phyloP scores from a whole-genome alignment of 1,284 basidiomycete species.

The Cryptococcus hybrid region DNA sequence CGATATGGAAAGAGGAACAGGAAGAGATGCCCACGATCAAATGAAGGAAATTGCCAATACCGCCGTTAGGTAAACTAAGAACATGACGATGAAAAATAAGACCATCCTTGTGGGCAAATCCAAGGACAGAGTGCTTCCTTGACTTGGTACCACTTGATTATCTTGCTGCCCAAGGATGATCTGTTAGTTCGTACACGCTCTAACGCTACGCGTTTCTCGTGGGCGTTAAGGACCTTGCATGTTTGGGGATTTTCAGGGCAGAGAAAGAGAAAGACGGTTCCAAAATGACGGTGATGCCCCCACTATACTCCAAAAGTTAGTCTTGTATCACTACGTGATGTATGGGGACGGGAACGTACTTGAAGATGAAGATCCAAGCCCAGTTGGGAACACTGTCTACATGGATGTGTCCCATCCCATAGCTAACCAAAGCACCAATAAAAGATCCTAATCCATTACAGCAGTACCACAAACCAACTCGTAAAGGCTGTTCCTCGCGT shows the following conservation, averaged over 20 bases:
- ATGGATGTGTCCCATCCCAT: conserved; percentile 35
- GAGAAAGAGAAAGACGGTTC: conserved; percentile 25
- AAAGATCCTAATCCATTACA: conserved; percentile 9
- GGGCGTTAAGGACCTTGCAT: conserved; percentile 21
- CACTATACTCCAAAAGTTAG: conserved; percentile 7
- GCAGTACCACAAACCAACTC: conserved; percentile 7
- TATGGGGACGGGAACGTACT: conserved; percentile 12
- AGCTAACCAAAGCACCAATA: conserved; percentile 34
- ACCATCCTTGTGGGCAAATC: conserved; percentile 27
- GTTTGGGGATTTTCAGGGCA: conserved; percentile 35
- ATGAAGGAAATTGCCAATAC: conserved; percentile 21
- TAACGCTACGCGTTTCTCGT: conserved; percentile 31
- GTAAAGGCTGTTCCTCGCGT: conserved; percentile 42
- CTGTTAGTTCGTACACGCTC: conserved; percentile 41
- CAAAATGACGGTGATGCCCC: conserved; percentile 33
- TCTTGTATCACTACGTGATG: no score
- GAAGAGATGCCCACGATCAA: conserved; percentile 14
- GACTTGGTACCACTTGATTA: conserved; percentile 41
- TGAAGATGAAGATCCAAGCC: conserved; percentile 41
- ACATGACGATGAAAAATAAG: conserved; percentile 18
- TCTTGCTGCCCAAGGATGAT: conserved; percentile 26
- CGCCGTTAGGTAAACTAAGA: conserved; percentile 32
- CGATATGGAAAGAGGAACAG: background rate
- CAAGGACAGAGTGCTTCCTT: conserved; percentile 34
- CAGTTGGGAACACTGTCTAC: conserved; percentile 12